A percentile compares a stretch with the other conserved stretches of the same genome.
These are phyloP conservation scores for Conticribra weissflogii DNA, from an alignment of 108 stramenopile species.

Conservation along the genomic window DNA sequence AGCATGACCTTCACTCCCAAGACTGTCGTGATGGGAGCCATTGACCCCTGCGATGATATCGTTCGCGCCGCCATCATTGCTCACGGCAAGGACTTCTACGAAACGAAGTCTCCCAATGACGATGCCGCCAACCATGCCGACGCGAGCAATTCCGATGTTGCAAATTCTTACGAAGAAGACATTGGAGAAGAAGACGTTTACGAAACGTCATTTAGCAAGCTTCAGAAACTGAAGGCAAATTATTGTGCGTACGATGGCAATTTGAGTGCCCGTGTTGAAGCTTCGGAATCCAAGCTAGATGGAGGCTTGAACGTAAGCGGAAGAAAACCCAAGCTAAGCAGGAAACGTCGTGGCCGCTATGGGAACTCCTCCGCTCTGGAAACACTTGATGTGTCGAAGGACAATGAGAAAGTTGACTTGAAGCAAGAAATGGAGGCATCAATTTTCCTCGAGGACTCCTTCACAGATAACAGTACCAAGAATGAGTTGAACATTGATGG, in stretches of 20 bases:
- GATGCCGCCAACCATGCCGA: too few species aligned
- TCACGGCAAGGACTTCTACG: too few species aligned
- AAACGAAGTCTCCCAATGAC: too few species aligned
- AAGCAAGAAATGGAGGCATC: neutral
- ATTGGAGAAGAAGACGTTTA: conserved; percentile 9
- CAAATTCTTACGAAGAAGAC: neutral
- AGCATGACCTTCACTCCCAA: too few species aligned
- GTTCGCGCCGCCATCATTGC: too few species aligned
- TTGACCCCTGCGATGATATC: too few species aligned
- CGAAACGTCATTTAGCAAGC: conserved; percentile 14
- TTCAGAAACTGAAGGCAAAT: conserved; percentile 5
- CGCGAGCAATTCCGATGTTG: too few species aligned
- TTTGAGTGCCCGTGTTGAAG: neutral
- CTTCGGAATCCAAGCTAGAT: neutral
- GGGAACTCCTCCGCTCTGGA: conserved; percentile 15
- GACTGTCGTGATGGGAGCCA: too few species aligned
- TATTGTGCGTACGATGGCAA: neutral
- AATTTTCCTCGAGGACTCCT: too few species aligned
- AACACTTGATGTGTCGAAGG: conserved; percentile 4
- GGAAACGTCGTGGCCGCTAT: conserved; percentile 6
- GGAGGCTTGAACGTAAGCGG: neutral
- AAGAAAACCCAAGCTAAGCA: neutral
- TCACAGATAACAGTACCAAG: neutral
- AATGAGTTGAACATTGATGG: neutral
- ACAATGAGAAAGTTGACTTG: neutral